These are phyloP conservation scores for Agaricus subrufescens DNA, from an alignment of 768 basidiomycete species.

Conservation along the genomic window DNA sequence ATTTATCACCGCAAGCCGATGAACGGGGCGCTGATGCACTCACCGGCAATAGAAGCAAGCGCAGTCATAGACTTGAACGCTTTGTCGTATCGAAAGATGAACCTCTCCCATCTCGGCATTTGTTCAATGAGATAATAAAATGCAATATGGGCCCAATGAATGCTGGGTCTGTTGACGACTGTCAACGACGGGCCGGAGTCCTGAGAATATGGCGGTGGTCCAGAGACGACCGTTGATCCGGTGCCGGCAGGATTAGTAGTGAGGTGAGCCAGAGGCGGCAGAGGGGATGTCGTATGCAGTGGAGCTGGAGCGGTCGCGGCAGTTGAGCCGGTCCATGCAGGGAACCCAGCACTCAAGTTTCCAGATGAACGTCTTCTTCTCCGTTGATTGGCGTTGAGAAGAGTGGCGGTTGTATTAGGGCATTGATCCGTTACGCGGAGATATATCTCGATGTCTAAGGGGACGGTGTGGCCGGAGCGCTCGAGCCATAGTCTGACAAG, in stretches of 20 bases:
- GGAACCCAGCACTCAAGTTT: background rate
- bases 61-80: conserved; percentile 72
- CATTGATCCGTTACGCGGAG: conserved; percentile 41
- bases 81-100: conserved; percentile 76
- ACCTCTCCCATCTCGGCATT: conserved; percentile 80
- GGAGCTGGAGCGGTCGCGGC: too few species aligned
- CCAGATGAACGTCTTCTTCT: conserved; percentile 23
- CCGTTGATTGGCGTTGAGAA: conserved; percentile 13
- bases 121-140: conserved; percentile 76
- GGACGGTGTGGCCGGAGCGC: conserved; percentile 63
- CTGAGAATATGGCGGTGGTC: conserved; percentile 16
- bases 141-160: conserved; percentile 78
- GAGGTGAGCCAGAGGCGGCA: conserved; percentile 25
- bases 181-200: background rate
- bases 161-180: conserved; percentile 31
- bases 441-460: conserved; percentile 79
- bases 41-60: conserved; percentile 69
- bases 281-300: conserved; percentile 32
- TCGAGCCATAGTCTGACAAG: conserved; percentile 82
- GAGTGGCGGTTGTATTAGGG: conserved; percentile 1
- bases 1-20: background rate
- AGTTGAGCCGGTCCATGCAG: background rate
- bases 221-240: conserved; percentile 24
- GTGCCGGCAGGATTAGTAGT: background rate
- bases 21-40: conserved; percentile 15